phyloP scores from a whole-genome alignment of 1,139 yeast species.

The Spathaspora sp. region DNA sequence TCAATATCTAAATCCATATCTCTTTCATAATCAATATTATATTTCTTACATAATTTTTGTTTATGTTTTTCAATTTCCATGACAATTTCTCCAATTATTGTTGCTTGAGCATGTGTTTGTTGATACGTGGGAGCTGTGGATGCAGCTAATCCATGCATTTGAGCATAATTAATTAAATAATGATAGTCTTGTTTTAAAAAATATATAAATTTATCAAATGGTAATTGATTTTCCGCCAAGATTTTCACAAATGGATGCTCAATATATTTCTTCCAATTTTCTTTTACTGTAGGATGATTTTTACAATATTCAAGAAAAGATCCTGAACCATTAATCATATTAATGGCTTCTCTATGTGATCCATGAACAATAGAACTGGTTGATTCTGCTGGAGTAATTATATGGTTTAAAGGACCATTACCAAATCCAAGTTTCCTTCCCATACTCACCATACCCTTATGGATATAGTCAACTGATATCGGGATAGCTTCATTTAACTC shows the following conservation, averaged over 20 bases:
- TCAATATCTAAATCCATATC: constrained; percentile 40
- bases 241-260: constrained; percentile 61
- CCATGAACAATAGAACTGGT: constrained; percentile 12
- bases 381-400: constrained; percentile 20
- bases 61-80: constrained; percentile 59
- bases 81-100: constrained; percentile 51
- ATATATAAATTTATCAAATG: constrained; percentile 50
- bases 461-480: constrained; percentile 64
- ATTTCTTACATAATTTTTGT: constrained; percentile 43
- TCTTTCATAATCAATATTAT: constrained; percentile 45
- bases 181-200: constrained; percentile 72
- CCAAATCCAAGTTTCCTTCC: constrained; percentile 51
- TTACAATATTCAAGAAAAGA: constrained; percentile 46
- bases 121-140: constrained; percentile 58
- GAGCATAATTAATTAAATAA: constrained; percentile 68
- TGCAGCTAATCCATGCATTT: constrained; percentile 65
- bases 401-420: constrained; percentile 74
- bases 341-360: constrained; percentile 2
- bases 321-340: constrained; percentile 5
- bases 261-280: constrained; percentile 58
- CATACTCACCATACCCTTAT: constrained; percentile 53
- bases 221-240: constrained; percentile 54
- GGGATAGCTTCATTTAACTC: constrained; percentile 50
- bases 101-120: constrained; percentile 52
- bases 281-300: constrained; percentile 53